Base-by-base conservation (phyloP, 495 filamentous ascomycete genomes). In the Chaetomium fimeti region DNA sequence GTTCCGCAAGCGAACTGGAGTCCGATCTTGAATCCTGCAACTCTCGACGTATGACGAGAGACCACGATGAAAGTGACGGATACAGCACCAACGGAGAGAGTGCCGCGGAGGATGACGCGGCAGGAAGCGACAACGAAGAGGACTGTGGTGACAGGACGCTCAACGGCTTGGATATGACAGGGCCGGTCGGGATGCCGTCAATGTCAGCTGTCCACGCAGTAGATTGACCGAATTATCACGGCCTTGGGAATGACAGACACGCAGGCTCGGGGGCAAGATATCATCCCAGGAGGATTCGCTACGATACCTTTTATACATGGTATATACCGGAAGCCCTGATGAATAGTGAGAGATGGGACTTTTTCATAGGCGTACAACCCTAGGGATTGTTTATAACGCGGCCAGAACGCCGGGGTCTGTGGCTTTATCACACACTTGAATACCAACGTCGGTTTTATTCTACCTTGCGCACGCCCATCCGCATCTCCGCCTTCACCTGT, bases 1-100 rank as follows among this genome's bases (percentile, higher is more conserved):
- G 42, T 18, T 66, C 62, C 0, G 53, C 43, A 28, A 64, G 54
- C 22, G 62, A 58, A 22, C 0, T 57, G 54, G 54, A 47, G n/a
- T 62, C 61, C 2, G 51, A 62, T 27, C 8, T 27, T 20, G 61
- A 62, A 27, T 62, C 52, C 11, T 20, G 61, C 42, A 62, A 56
- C 2, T 38, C 52, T 20, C 61, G 15, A 5, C 16, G 9, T 5
- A 22, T 47, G 25, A 24, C 42, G n/a, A 8, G 16, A 5, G n/a
- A n/a, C 0, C 27, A 4, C 1, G 18, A 4, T 11, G 49, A 62
- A 8, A 56, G 38, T 16, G 52, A 62, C 15, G 38, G 9, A 4
- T 57, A 47, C 16, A 57, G 52, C 52, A 55, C 40, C 1, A 47
- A 62, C 27, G 61, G 42, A 38, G 51, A 62, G 27, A 48, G 52